Evolutionary conservation across 2,329 filamentous ascomycete genomes (phyloP).

Genomic region (Fusarium cicatricum): DNA sequence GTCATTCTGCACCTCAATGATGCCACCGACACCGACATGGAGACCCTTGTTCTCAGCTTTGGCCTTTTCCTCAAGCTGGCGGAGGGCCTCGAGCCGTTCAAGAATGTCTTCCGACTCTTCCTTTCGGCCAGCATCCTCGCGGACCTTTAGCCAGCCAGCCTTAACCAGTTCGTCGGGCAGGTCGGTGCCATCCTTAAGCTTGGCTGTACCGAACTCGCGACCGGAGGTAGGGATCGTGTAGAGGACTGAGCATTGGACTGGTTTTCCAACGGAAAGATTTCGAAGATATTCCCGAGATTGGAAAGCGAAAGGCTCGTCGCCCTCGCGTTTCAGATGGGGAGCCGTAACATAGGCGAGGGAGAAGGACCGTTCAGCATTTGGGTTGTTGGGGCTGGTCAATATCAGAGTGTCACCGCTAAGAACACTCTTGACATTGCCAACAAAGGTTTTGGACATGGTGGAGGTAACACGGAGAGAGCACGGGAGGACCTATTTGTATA

Average conservation of each 20-base stretch:
- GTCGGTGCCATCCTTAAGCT: slow-evolving; percentile 76
- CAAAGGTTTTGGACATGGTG: slow-evolving; percentile 62
- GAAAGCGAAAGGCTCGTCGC: slow-evolving; percentile 92
- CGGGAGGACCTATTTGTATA: slow-evolving; percentile 28
- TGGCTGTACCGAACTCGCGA: slow-evolving; percentile 86
- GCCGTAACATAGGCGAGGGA: slow-evolving; percentile 93
- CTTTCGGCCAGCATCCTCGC: slow-evolving; percentile 92
- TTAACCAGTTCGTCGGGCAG: slow-evolving; percentile 85
- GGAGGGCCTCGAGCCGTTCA: slow-evolving; percentile 78
- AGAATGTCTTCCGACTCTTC: slow-evolving; percentile 83
- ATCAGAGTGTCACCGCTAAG: slow-evolving; percentile 93
- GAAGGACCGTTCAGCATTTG: slow-evolving; percentile 82
- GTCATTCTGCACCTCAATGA: slow-evolving; percentile 83
- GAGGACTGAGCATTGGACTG: slow-evolving; percentile 82
- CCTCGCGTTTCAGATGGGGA: slow-evolving; percentile 85
- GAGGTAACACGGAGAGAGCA: slow-evolving; percentile 34
- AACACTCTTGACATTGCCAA: slow-evolving; percentile 89
- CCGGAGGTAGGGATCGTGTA: slow-evolving; percentile 88
- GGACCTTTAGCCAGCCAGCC: slow-evolving; percentile 91
- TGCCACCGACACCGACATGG: slow-evolving; percentile 72
- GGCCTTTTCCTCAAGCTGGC: slow-evolving; percentile 79
- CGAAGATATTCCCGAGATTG: slow-evolving; percentile 94
- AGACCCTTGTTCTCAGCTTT: slow-evolving; percentile 82
- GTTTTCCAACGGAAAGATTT: slow-evolving; percentile 83
- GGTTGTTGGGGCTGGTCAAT: slow-evolving; percentile 82